Evolutionary conservation across 2,329 filamentous ascomycete species (phyloP).

Genomic region (Huntiella moniliformis): DNA sequence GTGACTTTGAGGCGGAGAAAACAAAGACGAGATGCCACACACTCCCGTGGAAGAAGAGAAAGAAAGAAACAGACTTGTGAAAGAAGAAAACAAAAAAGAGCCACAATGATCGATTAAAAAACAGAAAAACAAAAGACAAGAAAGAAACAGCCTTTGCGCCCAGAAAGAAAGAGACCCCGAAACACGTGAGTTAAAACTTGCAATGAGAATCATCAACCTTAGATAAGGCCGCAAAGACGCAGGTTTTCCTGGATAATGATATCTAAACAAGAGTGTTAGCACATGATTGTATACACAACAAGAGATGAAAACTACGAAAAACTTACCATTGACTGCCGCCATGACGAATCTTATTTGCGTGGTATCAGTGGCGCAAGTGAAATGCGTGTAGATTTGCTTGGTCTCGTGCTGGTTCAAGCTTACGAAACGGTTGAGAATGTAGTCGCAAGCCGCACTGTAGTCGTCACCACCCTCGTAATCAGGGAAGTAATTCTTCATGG

Average conservation of each 20-base stretch:
- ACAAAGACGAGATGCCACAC: too few relatives aligned
- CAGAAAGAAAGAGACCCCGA: constrained; percentile 11
- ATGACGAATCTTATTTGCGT: constrained; percentile 99
- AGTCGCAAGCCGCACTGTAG: constrained; percentile 90
- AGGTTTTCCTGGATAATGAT: constrained; percentile 99
- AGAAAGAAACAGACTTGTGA: constrained; percentile 16
- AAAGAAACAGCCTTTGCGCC: constrained; percentile 13
- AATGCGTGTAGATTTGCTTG: constrained; percentile 99
- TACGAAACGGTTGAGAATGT: constrained; percentile 97
- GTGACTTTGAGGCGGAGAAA: too few relatives aligned
- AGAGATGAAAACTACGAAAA: not conserved
- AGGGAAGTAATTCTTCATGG: constrained; percentile 79
- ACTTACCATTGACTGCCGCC: constrained; percentile 91
- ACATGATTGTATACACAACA: constrained; percentile 18
- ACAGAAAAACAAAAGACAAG: constrained; percentile 14
- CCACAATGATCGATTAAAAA: constrained; percentile 13
- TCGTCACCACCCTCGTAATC: constrained; percentile 91
- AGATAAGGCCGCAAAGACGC: constrained; percentile 90
- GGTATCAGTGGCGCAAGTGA: constrained; percentile 95
- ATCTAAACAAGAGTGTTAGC: constrained; percentile 38
- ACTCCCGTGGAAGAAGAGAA: constrained; percentile 14
- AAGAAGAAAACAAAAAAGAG: constrained; percentile 13
- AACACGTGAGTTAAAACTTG: too few relatives aligned
- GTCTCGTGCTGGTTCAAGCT: constrained; percentile 97
- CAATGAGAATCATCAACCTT: constrained; percentile 21